A percentile compares a stretch with the other conserved stretches of the same genome.
These are phyloP conservation scores for Echeveria elegans DNA, from an alignment of 164 flowering plant genomes.

Conservation along the genomic window DNA sequence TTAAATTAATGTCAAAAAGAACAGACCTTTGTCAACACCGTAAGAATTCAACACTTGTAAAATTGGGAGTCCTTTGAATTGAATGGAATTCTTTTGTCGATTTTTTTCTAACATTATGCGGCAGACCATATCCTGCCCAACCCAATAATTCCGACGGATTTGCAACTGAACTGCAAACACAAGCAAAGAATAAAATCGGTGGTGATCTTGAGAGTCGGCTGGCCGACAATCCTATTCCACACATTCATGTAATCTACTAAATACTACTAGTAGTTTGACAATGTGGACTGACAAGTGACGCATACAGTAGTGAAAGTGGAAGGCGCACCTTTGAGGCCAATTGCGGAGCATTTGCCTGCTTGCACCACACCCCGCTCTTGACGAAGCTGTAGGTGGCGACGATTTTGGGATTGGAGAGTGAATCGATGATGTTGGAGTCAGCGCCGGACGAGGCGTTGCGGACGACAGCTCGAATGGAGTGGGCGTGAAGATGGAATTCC, in stretches of 20 bases:
- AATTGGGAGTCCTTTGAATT: too few relatives aligned
- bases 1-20: too few relatives aligned
- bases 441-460: constrained; percentile 43
- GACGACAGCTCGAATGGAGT: constrained; percentile 57
- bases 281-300: too few relatives aligned
- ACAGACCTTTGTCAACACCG: too few relatives aligned
- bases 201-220: too few relatives aligned
- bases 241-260: too few relatives aligned
- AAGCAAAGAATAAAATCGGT: not conserved
- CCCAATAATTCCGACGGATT: constrained; percentile 59
- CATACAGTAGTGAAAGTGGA: not conserved
- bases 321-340: constrained; percentile 4
- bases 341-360: constrained; percentile 10
- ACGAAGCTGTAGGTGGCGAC: constrained; percentile 45
- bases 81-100: too few relatives aligned
- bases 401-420: constrained; percentile 60
- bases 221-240: too few relatives aligned
- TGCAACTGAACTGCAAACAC: not conserved
- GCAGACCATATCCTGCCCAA: constrained; percentile 78
- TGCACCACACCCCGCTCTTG: constrained; percentile 43
- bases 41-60: too few relatives aligned
- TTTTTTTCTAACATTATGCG: too few relatives aligned
- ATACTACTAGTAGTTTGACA: too few relatives aligned
- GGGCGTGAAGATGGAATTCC: constrained; percentile 18
- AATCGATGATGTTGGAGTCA: constrained; percentile 46